phyloP scores from a whole-genome alignment of 352 stramenopile genomes.

The Globisporangium takayamanum region DNA sequence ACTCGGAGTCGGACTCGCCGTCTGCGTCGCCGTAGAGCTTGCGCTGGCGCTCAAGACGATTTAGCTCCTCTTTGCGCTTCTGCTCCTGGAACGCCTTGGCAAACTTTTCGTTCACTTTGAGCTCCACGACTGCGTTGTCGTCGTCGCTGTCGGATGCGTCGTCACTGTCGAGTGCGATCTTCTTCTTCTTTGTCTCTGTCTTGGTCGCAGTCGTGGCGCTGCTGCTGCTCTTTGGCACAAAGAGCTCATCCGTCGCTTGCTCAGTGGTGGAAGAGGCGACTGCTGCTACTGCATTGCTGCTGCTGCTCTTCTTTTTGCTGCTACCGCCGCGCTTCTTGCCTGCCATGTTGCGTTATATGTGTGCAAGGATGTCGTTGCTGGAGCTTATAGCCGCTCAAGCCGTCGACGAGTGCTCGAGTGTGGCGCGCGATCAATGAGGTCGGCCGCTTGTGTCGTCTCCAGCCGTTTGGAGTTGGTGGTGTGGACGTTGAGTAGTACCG shows the following conservation, averaged over 20 bases:
- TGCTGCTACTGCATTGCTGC: too few relatives aligned
- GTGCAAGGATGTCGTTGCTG: background rate
- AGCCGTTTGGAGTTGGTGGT: too few relatives aligned
- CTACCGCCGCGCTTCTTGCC: slow-evolving; percentile 7
- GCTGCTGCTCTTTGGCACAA: slow-evolving; percentile 22
- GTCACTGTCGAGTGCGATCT: background rate
- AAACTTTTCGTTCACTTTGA: slow-evolving; percentile 77
- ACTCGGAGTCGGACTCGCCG: slow-evolving; percentile 51
- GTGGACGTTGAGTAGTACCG: too few relatives aligned
- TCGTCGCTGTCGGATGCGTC: background rate
- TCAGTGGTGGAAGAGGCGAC: background rate
- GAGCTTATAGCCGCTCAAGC: too few relatives aligned
- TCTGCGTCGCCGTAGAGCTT: slow-evolving; percentile 19
- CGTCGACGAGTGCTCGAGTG: too few relatives aligned
- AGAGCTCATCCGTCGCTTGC: slow-evolving; percentile 21
- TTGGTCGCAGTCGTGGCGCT: slow-evolving; percentile 9
- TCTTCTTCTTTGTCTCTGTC: background rate
- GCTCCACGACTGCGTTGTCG: slow-evolving; percentile 24
- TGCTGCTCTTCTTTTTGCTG: slow-evolving; percentile 11
- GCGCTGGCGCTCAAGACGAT: slow-evolving; percentile 38
- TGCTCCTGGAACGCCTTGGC: slow-evolving; percentile 61
- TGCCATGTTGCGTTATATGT: background rate
- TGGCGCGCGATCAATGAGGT: too few relatives aligned
- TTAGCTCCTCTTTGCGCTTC: slow-evolving; percentile 82
- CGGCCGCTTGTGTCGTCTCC: too few relatives aligned